Evolutionary conservation across 805 yeast genomes (phyloP).

Genomic region (Kurtzmaniella fragi): DNA sequence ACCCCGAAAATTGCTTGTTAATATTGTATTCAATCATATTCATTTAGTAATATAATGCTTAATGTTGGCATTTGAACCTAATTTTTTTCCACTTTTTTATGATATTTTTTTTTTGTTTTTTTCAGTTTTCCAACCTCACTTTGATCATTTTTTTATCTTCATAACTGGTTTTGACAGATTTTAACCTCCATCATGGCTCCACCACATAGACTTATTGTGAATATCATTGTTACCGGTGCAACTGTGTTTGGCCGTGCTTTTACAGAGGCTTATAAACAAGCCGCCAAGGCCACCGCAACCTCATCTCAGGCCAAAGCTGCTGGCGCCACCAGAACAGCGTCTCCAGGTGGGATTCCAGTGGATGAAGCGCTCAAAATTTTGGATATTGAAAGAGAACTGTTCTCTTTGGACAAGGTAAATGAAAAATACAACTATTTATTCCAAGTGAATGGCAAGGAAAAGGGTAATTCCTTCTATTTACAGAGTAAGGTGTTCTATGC

Average conservation of each 20-base stretch:
- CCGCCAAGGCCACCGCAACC: slow-evolving; percentile 88
- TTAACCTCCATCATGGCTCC: not conserved
- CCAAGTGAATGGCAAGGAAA: slow-evolving; percentile 85
- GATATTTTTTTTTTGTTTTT: not conserved
- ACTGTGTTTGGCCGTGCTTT: slow-evolving; percentile 95
- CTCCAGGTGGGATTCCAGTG: slow-evolving; percentile 72
- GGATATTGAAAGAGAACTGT: slow-evolving; percentile 60
- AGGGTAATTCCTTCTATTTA: slow-evolving; percentile 91
- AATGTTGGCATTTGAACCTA: too few relatives aligned
- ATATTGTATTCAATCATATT: too few relatives aligned
- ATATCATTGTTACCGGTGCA: slow-evolving; percentile 90
- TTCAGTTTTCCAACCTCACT: not conserved
- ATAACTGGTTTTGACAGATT: slow-evolving; percentile 1
- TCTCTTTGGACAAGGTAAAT: slow-evolving; percentile 55
- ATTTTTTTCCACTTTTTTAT: too few relatives aligned
- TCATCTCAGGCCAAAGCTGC: slow-evolving; percentile 45
- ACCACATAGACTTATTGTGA: slow-evolving; percentile 88
- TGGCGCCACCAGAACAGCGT: slow-evolving; percentile 38
- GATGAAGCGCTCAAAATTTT: slow-evolving; percentile 91
- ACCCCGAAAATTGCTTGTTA: too few relatives aligned
- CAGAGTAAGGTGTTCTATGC: slow-evolving; percentile 94
- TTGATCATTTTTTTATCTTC: not conserved
- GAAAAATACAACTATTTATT: slow-evolving; percentile 77
- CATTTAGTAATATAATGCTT: too few relatives aligned
- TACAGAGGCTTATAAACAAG: slow-evolving; percentile 94